Percentiles rank a stretch among this genome's conserved stretches.
Evolutionary conservation across 495 filamentous ascomycete genomes (phyloP).

Genomic region (Penicillium macrosclerotiorum): DNA sequence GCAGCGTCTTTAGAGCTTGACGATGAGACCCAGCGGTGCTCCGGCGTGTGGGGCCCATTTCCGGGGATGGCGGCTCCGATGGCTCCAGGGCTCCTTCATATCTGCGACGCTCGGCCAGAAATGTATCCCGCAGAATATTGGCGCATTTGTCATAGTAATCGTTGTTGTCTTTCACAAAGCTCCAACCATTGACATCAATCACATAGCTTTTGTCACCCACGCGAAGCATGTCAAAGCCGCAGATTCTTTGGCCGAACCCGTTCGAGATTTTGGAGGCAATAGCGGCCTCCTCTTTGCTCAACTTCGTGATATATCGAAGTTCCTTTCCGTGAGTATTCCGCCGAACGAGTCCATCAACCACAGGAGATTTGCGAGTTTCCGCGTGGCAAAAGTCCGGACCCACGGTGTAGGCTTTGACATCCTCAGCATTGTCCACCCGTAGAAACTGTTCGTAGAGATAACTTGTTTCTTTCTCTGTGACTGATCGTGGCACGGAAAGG

Average conservation of each 20-base stretch:
- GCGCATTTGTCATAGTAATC: constrained; percentile 95
- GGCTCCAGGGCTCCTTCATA: constrained; percentile 41
- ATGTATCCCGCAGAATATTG: constrained; percentile 80
- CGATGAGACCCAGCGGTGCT: constrained; percentile 37
- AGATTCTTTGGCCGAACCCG: constrained; percentile 92
- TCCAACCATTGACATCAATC: constrained; percentile 99
- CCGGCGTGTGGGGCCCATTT: constrained; percentile 32
- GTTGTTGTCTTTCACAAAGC: constrained; percentile 99
- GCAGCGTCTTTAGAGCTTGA: constrained; percentile 52
- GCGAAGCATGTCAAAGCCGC: constrained; percentile 92
- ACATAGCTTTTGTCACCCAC: constrained; percentile 89
- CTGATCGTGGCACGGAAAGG: constrained; percentile 70
- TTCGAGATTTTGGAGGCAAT: constrained; percentile 89
- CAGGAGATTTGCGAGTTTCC: constrained; percentile 93
- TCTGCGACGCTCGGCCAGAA: constrained; percentile 69
- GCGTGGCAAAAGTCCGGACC: constrained; percentile 92
- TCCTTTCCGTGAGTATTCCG: constrained; percentile 98
- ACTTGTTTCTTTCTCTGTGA: constrained; percentile 73
- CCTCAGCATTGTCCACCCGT: constrained; percentile 91
- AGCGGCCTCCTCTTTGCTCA: constrained; percentile 75
- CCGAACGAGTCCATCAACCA: constrained; percentile 92
- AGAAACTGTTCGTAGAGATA: constrained; percentile 98
- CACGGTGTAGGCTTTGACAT: constrained; percentile 98
- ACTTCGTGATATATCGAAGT: constrained; percentile 85
- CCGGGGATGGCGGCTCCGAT: constrained; percentile 31